Conservation (phyloP, 2,329 filamentous ascomycete species). For the Ophiocordyceps camponoti-floridani region DNA sequence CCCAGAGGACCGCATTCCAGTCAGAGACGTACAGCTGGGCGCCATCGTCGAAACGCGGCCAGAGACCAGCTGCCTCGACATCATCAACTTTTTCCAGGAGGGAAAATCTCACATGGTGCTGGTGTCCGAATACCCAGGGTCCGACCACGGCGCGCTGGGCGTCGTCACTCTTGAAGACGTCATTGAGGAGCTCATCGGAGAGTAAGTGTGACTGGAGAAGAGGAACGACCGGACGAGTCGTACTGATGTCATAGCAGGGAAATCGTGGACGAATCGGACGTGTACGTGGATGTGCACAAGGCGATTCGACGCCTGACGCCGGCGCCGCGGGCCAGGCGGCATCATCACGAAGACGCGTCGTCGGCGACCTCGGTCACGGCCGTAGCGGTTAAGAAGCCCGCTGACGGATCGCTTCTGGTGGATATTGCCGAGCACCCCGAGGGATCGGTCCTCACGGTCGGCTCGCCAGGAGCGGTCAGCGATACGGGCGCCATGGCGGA, state of each 20-base stretch:
- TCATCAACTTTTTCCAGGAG: constrained; percentile 99
- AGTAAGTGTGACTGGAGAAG: constrained; percentile 38
- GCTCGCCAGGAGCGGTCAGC: constrained; percentile 17
- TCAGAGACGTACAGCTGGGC: constrained; percentile 80
- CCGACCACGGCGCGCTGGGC: constrained; percentile 74
- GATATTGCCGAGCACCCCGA: constrained; percentile 25
- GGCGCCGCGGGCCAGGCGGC: constrained; percentile 55
- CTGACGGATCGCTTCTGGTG: constrained; percentile 12
- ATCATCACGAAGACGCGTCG: constrained; percentile 9
- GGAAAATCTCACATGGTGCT: constrained; percentile 98
- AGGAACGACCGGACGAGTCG: neutral
- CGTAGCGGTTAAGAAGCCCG: constrained; percentile 12
- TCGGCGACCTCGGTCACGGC: constrained; percentile 11
- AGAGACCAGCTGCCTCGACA: constrained; percentile 91
- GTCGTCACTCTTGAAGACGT: constrained; percentile 96
- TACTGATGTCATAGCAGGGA: constrained; percentile 37
- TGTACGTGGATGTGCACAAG: constrained; percentile 96
- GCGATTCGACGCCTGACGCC: constrained; percentile 79
- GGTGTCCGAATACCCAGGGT: constrained; percentile 79
- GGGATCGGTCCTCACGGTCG: constrained; percentile 11
- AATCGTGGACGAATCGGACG: constrained; percentile 97
- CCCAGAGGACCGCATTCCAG: constrained; percentile 74
- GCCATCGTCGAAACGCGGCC: constrained; percentile 89
- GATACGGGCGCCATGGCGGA: constrained; percentile 18
- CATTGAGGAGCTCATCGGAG: constrained; percentile 95